Conservation (phyloP, 2,329 filamentous ascomycete species). For the Epichloe typhina region DNA sequence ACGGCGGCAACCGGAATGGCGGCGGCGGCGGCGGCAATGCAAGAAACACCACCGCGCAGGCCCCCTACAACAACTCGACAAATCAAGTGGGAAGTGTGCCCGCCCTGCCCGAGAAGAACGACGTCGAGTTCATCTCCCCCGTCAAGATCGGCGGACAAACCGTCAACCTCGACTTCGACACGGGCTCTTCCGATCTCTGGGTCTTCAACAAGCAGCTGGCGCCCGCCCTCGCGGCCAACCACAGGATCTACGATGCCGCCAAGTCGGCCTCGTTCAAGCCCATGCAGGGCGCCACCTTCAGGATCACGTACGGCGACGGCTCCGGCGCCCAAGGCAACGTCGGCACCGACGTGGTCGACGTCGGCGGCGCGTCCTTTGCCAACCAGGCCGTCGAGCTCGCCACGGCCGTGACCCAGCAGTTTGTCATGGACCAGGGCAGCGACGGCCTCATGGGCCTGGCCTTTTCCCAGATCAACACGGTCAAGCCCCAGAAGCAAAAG, state of each 20-base stretch:
- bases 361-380: constrained; percentile 27
- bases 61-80: neutral
- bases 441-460: constrained; percentile 32
- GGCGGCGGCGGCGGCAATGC: neutral
- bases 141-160: constrained; percentile 12
- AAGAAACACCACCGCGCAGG: neutral
- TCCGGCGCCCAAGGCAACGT: constrained; percentile 29
- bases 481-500: constrained; percentile 25
- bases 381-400: constrained; percentile 31
- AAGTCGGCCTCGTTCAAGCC: constrained; percentile 25
- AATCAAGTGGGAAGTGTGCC: neutral
- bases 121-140: constrained; percentile 8
- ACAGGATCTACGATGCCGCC: constrained; percentile 25
- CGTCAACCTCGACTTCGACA: constrained; percentile 12
- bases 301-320: constrained; percentile 31
- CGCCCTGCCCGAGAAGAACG: constrained; percentile 4
- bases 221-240: constrained; percentile 21
- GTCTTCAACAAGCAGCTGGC: constrained; percentile 31
- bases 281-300: constrained; percentile 26
- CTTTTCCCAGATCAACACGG: constrained; percentile 29
- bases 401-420: constrained; percentile 24
- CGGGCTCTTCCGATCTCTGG: constrained; percentile 16
- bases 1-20: neutral
- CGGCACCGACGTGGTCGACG: constrained; percentile 28
- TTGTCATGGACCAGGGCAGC: constrained; percentile 27